These are phyloP conservation scores for Sutorius eximius DNA, from an alignment of 1,284 basidiomycete genomes.

Conservation along the genomic window DNA sequence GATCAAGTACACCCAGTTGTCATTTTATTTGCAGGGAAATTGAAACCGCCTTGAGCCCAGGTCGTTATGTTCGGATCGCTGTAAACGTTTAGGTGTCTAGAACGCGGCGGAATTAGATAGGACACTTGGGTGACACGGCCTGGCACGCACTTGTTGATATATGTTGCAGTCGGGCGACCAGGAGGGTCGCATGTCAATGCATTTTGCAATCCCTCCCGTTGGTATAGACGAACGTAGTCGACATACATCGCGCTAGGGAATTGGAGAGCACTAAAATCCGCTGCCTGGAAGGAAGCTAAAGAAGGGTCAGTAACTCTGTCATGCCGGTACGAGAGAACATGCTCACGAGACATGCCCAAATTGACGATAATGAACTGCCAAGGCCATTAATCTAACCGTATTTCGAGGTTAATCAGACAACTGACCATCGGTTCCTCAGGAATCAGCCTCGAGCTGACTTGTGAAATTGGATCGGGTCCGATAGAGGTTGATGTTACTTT, in stretches of 20 bases:
- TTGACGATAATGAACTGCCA: conserved; percentile 72
- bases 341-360: conserved; percentile 65
- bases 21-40: conserved; percentile 69
- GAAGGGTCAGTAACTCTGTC: conserved; percentile 6
- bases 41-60: conserved; percentile 66
- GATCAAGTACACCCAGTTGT: conserved; percentile 45
- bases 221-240: conserved; percentile 79
- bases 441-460: conserved; percentile 65
- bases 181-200: conserved; percentile 65
- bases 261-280: conserved; percentile 60
- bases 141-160: conserved; percentile 51
- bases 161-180: conserved; percentile 57
- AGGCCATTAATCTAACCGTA: conserved; percentile 2
- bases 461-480: conserved; percentile 52
- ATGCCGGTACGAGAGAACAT: not conserved
- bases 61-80: conserved; percentile 73
- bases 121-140: conserved; percentile 3
- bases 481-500: conserved; percentile 59
- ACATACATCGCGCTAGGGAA: conserved; percentile 74
- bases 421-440: conserved; percentile 71
- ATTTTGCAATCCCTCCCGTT: conserved; percentile 57
- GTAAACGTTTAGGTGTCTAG: conserved; percentile 67
- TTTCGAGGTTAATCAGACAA: conserved; percentile 7
- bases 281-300: conserved; percentile 60
- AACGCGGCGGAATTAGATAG: conserved; percentile 4